Evolutionary conservation across 83 land plant species (phyloP), one percentile per base, ranked within the genome.

Genomic region (Thuja plicata): DNA sequence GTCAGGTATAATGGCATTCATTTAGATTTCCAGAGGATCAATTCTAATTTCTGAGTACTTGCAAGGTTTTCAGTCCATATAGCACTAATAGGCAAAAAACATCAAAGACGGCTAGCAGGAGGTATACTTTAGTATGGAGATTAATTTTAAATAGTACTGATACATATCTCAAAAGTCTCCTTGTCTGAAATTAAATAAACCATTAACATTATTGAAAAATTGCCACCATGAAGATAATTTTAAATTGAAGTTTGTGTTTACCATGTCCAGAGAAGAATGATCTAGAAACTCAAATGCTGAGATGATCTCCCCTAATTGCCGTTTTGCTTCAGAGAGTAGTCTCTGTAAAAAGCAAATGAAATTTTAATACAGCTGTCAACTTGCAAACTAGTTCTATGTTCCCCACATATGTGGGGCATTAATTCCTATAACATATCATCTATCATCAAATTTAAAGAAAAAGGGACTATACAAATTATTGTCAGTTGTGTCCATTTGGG

Each of bases 221-320:
- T 38, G n/a, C 43, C 43, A 74, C 78, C 38, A 32, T 12, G n/a
- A 34, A 85, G 87, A 85, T 32, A 30, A 41, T 41, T 41, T 41
- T 41, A 3, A 41, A 41, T 1, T 41, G 43, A 3, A 41, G 43
- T 1, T 41, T 54, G 2, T 38, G 2, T 70, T 86, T 90, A 98
- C 99, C 98, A 98, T 88, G 89, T 98, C 94, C 89, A 98, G 88
- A 52, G 97, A 87, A 73, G 91, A 84, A 62, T 89, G 89, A 89
- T 98, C 99, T 91, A 98, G 71, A 92, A 98, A 98, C 66, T 98
- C 99, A 93, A 98, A 98, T 82, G 99, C 99, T 86, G 99, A 98
- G 8, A 98, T 89, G 87, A 95, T 91, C 89, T 98, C 99, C 48
- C 99, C 99, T 82, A 98, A 94, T 74, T 88, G 92, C 55, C 90